Evolutionary conservation across 2,329 filamentous ascomycete genomes (phyloP).

Genomic region (Penicillium sp.): DNA sequence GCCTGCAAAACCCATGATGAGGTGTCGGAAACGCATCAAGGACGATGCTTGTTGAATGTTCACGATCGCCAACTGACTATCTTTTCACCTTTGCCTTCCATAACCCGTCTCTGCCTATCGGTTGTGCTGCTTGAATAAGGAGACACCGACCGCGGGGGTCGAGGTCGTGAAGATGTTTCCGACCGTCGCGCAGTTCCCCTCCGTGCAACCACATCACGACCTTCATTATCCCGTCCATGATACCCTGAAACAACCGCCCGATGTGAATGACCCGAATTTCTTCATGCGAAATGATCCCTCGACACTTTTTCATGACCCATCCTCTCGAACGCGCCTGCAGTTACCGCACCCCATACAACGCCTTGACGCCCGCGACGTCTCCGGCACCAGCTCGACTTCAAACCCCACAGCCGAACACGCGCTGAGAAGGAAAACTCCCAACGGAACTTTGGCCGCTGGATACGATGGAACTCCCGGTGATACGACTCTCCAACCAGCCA

Average conservation of each 20-base stretch:
- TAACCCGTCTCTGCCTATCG: conserved; percentile 22
- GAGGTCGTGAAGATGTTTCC: conserved; percentile 51
- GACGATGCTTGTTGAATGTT: conserved; percentile 44
- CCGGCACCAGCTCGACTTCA: conserved; percentile 26
- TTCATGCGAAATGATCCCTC: conserved; percentile 31
- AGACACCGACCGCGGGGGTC: conserved; percentile 16
- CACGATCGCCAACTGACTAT: conserved; percentile 29
- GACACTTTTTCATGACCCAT: conserved; percentile 32
- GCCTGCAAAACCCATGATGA: conserved; percentile 43
- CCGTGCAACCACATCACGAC: conserved; percentile 48
- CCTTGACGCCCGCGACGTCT: conserved; percentile 33
- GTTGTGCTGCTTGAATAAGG: conserved; percentile 13
- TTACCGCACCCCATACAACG: conserved; percentile 47
- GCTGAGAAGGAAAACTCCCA: conserved; percentile 88
- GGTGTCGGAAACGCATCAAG: conserved; percentile 50
- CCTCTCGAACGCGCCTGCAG: conserved; percentile 39
- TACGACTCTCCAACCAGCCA: conserved; percentile 71
- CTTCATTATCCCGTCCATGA: conserved; percentile 37
- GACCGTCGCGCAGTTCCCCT: conserved; percentile 50
- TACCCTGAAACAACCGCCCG: conserved; percentile 34
- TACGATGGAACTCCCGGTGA: conserved; percentile 84
- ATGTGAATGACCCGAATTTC: conserved; percentile 32
- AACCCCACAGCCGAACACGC: conserved; percentile 66
- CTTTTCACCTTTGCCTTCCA: conserved; percentile 19
- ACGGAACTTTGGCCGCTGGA: conserved; percentile 86